phyloP scores from a whole-genome alignment of 2,329 filamentous ascomycete genomes.

The Aspergillus bombycis region DNA sequence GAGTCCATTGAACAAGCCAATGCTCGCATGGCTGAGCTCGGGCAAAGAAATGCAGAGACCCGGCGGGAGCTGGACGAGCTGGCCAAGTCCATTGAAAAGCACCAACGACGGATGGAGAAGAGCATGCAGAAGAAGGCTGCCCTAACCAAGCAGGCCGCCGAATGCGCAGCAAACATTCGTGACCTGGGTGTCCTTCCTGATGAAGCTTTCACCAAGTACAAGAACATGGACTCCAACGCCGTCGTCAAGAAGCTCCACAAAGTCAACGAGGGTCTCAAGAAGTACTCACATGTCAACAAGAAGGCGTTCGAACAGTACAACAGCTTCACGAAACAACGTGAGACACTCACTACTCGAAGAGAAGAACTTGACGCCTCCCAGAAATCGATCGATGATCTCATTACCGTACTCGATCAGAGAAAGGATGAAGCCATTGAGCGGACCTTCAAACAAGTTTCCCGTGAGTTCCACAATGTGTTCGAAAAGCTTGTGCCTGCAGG shows the following conservation, averaged over 20 bases:
- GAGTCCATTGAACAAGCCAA: constrained; percentile 66
- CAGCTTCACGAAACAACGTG: constrained; percentile 90
- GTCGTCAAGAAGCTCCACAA: constrained; percentile 79
- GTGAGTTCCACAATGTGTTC: constrained; percentile 90
- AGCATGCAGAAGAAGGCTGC: constrained; percentile 85
- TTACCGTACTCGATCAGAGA: constrained; percentile 86
- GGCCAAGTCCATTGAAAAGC: constrained; percentile 75
- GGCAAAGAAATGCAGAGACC: constrained; percentile 63
- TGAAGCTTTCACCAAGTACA: constrained; percentile 89
- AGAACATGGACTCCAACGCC: constrained; percentile 75
- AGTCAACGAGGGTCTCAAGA: constrained; percentile 89
- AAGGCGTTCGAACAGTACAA: constrained; percentile 99
- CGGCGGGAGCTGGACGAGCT: constrained; percentile 76
- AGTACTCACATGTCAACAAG: constrained; percentile 98
- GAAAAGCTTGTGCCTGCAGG: constrained; percentile 93
- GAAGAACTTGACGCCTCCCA: constrained; percentile 87
- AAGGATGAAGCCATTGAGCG: constrained; percentile 98
- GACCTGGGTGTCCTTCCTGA: constrained; percentile 92
- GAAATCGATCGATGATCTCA: constrained; percentile 85
- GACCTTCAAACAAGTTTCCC: constrained; percentile 96
- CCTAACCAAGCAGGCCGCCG: constrained; percentile 73
- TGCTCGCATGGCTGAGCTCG: constrained; percentile 59
- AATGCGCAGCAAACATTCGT: constrained; percentile 85
- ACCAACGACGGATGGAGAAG: constrained; percentile 90
- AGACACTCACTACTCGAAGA: constrained; percentile 80